Evolutionary conservation across 176 grass and related monocot genomes (phyloP).

Genomic region (Ananas comosus): DNA sequence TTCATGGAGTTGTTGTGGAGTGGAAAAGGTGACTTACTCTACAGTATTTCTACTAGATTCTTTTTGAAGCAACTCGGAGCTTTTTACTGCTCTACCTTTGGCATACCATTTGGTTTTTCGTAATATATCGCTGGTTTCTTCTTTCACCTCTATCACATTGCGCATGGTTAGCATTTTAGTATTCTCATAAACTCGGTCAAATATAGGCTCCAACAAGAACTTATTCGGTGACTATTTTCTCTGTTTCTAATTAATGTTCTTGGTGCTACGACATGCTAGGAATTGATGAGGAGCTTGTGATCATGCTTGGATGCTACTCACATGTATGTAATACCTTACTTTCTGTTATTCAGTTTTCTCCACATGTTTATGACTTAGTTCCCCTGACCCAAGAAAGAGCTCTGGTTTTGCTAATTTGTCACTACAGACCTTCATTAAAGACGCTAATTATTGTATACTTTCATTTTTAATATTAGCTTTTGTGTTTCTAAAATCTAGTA

Average conservation of each 20-base stretch:
- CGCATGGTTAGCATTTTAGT: too few relatives aligned
- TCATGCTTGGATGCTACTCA: constrained; percentile 58
- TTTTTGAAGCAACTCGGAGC: not conserved
- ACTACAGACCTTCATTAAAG: not conserved
- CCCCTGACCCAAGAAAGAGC: not conserved
- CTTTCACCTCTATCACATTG: not conserved
- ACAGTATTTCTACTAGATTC: constrained; percentile 10
- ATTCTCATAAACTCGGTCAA: too few relatives aligned
- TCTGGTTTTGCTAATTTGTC: not conserved
- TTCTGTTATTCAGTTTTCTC: not conserved
- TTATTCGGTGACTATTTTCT: not conserved
- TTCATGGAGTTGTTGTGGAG: constrained; percentile 96
- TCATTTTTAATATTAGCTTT: too few relatives aligned
- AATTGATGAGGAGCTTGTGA: constrained; percentile 89
- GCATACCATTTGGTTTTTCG: too few relatives aligned
- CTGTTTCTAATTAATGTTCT: constrained; percentile 18
- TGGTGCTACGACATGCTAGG: constrained; percentile 44
- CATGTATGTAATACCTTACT: constrained; percentile 34
- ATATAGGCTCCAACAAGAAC: too few relatives aligned
- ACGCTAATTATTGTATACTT: too few relatives aligned
- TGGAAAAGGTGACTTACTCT: constrained; percentile 63
- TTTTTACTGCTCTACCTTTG: not conserved
- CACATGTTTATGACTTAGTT: not conserved
- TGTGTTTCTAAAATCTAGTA: too few relatives aligned
- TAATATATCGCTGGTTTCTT: not conserved